Conservation (phyloP, 2,329 filamentous ascomycete genomes). For the Byssothecium circinans region DNA sequence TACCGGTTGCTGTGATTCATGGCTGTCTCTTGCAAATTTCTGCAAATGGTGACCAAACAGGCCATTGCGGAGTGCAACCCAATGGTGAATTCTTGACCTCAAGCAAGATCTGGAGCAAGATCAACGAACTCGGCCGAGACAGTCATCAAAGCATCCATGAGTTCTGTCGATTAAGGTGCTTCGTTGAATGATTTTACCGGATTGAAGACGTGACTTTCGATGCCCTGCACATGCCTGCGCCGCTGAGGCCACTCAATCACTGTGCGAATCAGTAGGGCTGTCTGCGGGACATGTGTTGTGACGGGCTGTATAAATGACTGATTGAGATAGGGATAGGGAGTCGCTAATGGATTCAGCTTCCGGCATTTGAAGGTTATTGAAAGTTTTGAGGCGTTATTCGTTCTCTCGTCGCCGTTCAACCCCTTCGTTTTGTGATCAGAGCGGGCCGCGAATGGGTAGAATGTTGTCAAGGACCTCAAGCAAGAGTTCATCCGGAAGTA, state of each 20-base stretch:
- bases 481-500: constrained; percentile 23
- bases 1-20: no score
- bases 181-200: no score
- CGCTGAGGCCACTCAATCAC: constrained; percentile 2
- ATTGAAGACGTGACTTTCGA: constrained; percentile 1
- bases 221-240: constrained; percentile 5
- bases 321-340: constrained; percentile 16
- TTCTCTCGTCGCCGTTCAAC: constrained; percentile 6
- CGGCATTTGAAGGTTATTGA: constrained; percentile 18
- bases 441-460: constrained; percentile 13
- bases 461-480: constrained; percentile 18
- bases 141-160: no score
- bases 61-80: no score
- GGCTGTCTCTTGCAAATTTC: no score
- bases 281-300: not conserved
- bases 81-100: no score
- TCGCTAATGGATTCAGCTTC: constrained; percentile 13
- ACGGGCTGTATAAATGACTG: constrained; percentile 14
- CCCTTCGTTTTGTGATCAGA: constrained; percentile 3
- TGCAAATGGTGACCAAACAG: no score
- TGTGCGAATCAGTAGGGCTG: constrained; percentile 2
- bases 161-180: no score
- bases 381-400: not conserved
- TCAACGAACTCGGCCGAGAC: no score
- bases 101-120: no score